Percentiles rank a stretch among this genome's conserved stretches.
These are phyloP conservation scores for Melampsora americana DNA, from an alignment of 1,284 basidiomycete species.

Conservation along the genomic window DNA sequence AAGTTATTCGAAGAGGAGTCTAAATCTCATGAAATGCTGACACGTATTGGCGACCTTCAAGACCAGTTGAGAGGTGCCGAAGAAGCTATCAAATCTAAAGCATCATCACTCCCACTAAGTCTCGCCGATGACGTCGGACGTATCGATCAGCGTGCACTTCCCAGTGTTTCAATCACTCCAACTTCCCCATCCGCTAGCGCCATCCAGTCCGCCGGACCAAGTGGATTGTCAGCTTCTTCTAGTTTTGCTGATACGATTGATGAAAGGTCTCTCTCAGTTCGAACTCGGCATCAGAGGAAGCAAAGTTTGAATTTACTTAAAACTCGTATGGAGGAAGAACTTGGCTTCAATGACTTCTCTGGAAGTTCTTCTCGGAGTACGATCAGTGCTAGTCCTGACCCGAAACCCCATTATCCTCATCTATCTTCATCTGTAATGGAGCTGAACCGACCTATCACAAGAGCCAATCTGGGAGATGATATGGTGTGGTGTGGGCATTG, in stretches of 20 bases:
- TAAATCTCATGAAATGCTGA: constrained; percentile 41
- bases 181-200: background rate
- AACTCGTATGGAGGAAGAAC: constrained; percentile 41
- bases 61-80: constrained; percentile 39
- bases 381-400: too few relatives aligned
- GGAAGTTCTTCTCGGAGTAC: too few relatives aligned
- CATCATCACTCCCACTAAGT: background rate
- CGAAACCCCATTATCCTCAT: background rate
- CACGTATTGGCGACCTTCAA: constrained; percentile 38
- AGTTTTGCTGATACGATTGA: constrained; percentile 37
- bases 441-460: background rate
- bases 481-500: constrained; percentile 44
- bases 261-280: constrained; percentile 29
- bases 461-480: constrained; percentile 36
- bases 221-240: background rate
- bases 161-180: background rate
- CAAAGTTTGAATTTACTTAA: constrained; percentile 35
- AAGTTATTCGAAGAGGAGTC: constrained; percentile 43
- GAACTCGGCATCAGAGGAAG: constrained; percentile 24
- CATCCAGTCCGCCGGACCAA: background rate
- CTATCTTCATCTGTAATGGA: background rate
- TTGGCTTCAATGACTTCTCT: constrained; percentile 10
- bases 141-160: background rate
- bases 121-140: background rate
- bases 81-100: constrained; percentile 15